Evolutionary conservation across 2,329 filamentous ascomycete species (phyloP).

Genomic region (Phymatotrichopsis omnivora): DNA sequence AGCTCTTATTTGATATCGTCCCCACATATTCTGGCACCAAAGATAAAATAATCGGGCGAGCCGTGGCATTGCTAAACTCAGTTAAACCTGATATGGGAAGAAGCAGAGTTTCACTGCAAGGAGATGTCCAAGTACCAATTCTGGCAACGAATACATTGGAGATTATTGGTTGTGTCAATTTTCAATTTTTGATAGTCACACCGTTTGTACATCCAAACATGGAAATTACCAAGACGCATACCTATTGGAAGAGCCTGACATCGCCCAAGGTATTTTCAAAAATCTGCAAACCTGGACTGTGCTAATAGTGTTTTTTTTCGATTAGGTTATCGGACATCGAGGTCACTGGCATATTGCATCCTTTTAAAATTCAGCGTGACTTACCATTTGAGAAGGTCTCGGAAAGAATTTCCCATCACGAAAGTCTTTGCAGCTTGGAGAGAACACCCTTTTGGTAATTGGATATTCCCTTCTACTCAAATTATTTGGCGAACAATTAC

Average conservation of each 20-base stretch:
- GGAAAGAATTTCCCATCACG: slow-evolving; percentile 82
- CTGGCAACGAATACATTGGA: slow-evolving; percentile 71
- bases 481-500: slow-evolving; percentile 1
- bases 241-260: slow-evolving; percentile 89
- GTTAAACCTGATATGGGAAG: slow-evolving; percentile 73
- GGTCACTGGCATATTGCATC: slow-evolving; percentile 34
- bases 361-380: slow-evolving; percentile 3
- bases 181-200: slow-evolving; percentile 92
- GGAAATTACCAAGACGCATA: slow-evolving; percentile 79
- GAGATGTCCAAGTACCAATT: slow-evolving; percentile 85
- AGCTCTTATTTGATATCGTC: slow-evolving; percentile 85
- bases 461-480: background rate
- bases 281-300: background rate
- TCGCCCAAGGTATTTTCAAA: slow-evolving; percentile 58
- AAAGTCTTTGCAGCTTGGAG: slow-evolving; percentile 82
- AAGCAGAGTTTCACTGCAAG: slow-evolving; percentile 83
- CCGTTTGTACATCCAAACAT: slow-evolving; percentile 92
- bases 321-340: slow-evolving; percentile 52
- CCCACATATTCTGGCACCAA: slow-evolving; percentile 80
- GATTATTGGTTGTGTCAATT: slow-evolving; percentile 88
- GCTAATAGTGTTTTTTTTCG: background rate
- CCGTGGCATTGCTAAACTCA: slow-evolving; percentile 75
- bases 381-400: slow-evolving; percentile 50
- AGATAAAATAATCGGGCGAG: slow-evolving; percentile 78
- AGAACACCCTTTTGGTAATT: slow-evolving; percentile 68